phyloP scores from a whole-genome alignment of 768 basidiomycete species.

The Solioccasus polychromus region DNA sequence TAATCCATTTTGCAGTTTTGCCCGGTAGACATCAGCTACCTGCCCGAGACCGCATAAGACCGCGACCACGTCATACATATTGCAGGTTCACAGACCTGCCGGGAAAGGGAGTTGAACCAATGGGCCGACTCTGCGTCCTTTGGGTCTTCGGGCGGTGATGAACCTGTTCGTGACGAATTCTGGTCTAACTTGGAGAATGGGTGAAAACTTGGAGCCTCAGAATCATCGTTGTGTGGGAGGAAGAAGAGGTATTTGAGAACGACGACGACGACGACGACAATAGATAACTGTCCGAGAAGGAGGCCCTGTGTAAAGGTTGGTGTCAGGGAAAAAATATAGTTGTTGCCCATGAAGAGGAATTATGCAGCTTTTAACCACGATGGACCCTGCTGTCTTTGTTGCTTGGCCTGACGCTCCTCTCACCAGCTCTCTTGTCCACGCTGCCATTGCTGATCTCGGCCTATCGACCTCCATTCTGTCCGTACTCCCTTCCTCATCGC shows the following conservation, averaged over 20 bases:
- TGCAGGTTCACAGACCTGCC: constrained; percentile 54
- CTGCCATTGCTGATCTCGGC: constrained; percentile 37
- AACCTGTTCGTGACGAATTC: constrained; percentile 39
- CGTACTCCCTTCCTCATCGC: constrained; percentile 20
- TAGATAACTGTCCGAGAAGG: constrained; percentile 86
- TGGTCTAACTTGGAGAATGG: constrained; percentile 53
- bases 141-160: constrained; percentile 15
- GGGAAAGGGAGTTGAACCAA: constrained; percentile 87
- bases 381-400: constrained; percentile 37
- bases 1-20: constrained; percentile 70
- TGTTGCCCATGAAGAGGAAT: constrained; percentile 30
- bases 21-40: constrained; percentile 72
- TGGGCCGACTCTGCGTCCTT: constrained; percentile 68
- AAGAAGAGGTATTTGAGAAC: constrained; percentile 96
- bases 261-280: constrained; percentile 69
- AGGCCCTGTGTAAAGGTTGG: constrained; percentile 96
- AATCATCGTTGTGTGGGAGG: constrained; percentile 62
- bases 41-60: constrained; percentile 24
- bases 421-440: constrained; percentile 46
- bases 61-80: background rate
- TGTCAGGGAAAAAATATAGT: constrained; percentile 69
- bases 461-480: constrained; percentile 29
- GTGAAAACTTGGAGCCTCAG: constrained; percentile 57
- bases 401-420: constrained; percentile 56
- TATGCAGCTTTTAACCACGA: constrained; percentile 1